A percentile compares a stretch with the other conserved stretches of the same genome.
Evolutionary conservation across 2,329 filamentous ascomycete genomes (phyloP).

Genomic region (Microcyclosporella mali): DNA sequence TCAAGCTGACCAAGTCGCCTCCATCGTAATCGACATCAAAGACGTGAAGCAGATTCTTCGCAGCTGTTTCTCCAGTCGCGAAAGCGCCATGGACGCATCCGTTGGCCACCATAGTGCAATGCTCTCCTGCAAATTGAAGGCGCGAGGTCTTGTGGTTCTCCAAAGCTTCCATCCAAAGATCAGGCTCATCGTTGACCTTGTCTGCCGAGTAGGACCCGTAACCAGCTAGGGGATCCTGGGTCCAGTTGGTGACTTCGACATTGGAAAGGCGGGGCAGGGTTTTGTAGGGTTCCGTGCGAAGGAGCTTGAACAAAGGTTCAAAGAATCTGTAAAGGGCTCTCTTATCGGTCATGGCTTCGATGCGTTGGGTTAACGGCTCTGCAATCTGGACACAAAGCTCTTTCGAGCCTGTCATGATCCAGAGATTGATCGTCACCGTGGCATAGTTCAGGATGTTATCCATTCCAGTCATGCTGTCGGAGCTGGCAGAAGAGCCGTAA

Average conservation of each 20-base stretch:
- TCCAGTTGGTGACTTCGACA: slow-evolving; percentile 42
- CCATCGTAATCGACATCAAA: slow-evolving; percentile 34
- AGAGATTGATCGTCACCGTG: slow-evolving; percentile 40
- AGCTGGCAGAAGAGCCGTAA: slow-evolving; percentile 20
- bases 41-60: slow-evolving; percentile 34
- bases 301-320: slow-evolving; percentile 40
- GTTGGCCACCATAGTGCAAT: slow-evolving; percentile 37
- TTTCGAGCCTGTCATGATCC: slow-evolving; percentile 40
- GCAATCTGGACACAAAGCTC: slow-evolving; percentile 41
- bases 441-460: slow-evolving; percentile 40
- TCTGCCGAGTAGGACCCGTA: slow-evolving; percentile 41
- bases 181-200: slow-evolving; percentile 40
- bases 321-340: slow-evolving; percentile 38
- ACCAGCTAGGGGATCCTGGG: slow-evolving; percentile 40
- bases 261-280: slow-evolving; percentile 36
- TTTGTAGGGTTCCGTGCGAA: slow-evolving; percentile 41
- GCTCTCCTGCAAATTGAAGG: slow-evolving; percentile 39
- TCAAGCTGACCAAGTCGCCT: slow-evolving; percentile 23
- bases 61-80: slow-evolving; percentile 39
- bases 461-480: slow-evolving; percentile 26
- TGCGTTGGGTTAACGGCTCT: slow-evolving; percentile 41
- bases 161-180: slow-evolving; percentile 33
- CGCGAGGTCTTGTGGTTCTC: slow-evolving; percentile 33
- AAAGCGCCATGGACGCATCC: slow-evolving; percentile 43
- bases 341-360: slow-evolving; percentile 39